Evolutionary conservation across 2,329 filamentous ascomycete genomes (phyloP).

Genomic region (Epicoccum sorghinum): DNA sequence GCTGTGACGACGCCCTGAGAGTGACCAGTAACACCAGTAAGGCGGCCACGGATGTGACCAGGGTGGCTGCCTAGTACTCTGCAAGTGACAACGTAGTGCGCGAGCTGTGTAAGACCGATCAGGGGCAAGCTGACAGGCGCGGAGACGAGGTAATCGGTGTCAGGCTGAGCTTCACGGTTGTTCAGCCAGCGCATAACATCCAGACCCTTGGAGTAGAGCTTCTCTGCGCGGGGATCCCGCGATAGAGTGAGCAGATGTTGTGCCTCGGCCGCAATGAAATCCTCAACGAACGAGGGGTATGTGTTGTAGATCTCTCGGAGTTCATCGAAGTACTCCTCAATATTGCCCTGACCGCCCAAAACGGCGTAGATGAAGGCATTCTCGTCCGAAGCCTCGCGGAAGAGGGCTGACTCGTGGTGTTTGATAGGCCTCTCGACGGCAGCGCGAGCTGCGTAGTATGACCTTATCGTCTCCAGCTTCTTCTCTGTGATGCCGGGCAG

Average conservation of each 20-base stretch:
- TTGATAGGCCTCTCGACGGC: constrained; percentile 86
- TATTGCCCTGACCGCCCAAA: constrained; percentile 97
- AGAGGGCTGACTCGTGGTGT: constrained; percentile 89
- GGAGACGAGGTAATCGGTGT: constrained; percentile 74
- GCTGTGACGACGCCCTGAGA: constrained; percentile 96
- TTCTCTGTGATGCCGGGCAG: constrained; percentile 91
- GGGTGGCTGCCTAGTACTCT: constrained; percentile 88
- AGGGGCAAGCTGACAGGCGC: constrained; percentile 80
- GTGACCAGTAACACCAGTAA: constrained; percentile 90
- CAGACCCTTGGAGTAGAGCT: constrained; percentile 96
- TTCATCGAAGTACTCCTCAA: constrained; percentile 99
- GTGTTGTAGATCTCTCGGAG: constrained; percentile 88
- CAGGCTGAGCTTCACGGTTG: constrained; percentile 85
- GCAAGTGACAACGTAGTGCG: constrained; percentile 94
- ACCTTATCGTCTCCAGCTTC: constrained; percentile 86
- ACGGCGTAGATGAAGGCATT: constrained; percentile 89
- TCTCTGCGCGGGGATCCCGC: constrained; percentile 83
- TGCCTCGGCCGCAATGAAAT: constrained; percentile 80
- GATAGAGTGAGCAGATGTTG: constrained; percentile 86
- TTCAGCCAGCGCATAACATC: constrained; percentile 94
- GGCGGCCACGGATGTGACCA: constrained; percentile 81
- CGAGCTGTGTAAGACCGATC: constrained; percentile 94
- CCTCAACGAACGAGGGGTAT: constrained; percentile 88
- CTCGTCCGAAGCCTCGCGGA: constrained; percentile 84
- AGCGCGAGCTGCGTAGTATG: constrained; percentile 88